phyloP scores from a whole-genome alignment of 495 filamentous ascomycete genomes.

The Penicillium parvum region DNA sequence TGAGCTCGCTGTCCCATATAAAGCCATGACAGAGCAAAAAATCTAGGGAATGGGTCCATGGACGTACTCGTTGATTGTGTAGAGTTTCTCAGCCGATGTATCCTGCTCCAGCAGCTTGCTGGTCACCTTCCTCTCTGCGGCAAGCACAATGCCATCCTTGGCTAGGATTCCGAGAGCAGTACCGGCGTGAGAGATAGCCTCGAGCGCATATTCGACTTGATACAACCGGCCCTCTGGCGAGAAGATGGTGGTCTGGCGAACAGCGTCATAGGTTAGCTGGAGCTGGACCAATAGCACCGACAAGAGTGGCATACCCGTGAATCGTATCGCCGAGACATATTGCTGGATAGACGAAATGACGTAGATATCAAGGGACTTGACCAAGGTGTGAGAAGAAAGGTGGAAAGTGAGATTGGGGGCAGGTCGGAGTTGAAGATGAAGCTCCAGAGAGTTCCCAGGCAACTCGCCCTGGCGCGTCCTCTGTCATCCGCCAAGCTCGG shows the following conservation, averaged over 20 bases:
- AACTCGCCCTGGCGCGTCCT: constrained; percentile 47
- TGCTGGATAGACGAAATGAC: constrained; percentile 22
- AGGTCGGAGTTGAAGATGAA: constrained; percentile 20
- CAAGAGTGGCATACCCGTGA: constrained; percentile 60
- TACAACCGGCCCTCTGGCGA: constrained; percentile 97
- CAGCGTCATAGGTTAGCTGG: constrained; percentile 47
- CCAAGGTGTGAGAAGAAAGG: constrained; percentile 3
- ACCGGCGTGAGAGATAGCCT: constrained; percentile 97
- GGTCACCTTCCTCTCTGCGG: constrained; percentile 98
- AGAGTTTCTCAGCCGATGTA: constrained; percentile 98
- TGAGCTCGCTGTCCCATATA: constrained; percentile 14
- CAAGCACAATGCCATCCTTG: constrained; percentile 96
- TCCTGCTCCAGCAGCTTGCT: constrained; percentile 99
- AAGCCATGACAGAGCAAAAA: too few relatives aligned
- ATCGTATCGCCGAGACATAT: constrained; percentile 98
- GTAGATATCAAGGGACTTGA: constrained; percentile 3
- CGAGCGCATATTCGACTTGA: constrained; percentile 98
- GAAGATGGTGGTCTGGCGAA: constrained; percentile 91
- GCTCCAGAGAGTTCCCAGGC: constrained; percentile 37
- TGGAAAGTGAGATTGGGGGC: constrained; percentile 5
- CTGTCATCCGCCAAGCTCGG: constrained; percentile 44
- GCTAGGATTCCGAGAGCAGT: constrained; percentile 95
- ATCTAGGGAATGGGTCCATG: too few relatives aligned
- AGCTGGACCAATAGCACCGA: constrained; percentile 25
- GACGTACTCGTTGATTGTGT: constrained; percentile 93